Evolutionary conservation across 306 rosid species (phyloP).

Genomic region (Cyamopsis tetragonoloba): DNA sequence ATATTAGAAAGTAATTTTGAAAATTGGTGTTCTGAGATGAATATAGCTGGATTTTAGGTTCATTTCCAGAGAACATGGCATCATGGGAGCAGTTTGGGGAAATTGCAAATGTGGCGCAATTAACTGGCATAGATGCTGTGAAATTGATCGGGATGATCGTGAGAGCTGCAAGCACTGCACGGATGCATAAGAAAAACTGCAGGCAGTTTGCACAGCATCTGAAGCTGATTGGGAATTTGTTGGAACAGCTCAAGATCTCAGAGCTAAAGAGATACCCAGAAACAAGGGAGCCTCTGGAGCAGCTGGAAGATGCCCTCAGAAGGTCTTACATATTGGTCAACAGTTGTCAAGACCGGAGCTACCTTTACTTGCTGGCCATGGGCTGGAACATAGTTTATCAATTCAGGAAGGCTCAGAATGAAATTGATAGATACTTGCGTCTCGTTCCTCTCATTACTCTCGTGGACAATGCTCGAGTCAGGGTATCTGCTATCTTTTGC

Average conservation of each 20-base stretch:
- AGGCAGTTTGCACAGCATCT: conserved; percentile 86
- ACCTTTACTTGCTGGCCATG: conserved; percentile 89
- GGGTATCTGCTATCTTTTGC: conserved; percentile 49
- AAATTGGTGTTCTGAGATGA: neutral
- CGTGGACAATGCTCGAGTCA: conserved; percentile 93
- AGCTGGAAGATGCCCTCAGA: conserved; percentile 91
- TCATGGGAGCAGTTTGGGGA: conserved; percentile 86
- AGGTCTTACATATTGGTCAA: conserved; percentile 79
- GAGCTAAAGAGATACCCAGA: conserved; percentile 90
- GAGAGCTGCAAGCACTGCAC: conserved; percentile 83
- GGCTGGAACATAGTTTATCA: conserved; percentile 99
- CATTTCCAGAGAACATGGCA: conserved; percentile 47
- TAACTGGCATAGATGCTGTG: conserved; percentile 86
- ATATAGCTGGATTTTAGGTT: conserved; percentile 19
- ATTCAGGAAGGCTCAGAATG: conserved; percentile 94
- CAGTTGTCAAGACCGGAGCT: conserved; percentile 91
- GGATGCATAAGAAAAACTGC: conserved; percentile 96
- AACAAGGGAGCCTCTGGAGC: conserved; percentile 93
- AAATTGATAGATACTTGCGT: conserved; percentile 79
- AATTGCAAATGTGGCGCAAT: conserved; percentile 76
- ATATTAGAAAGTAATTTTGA: neutral
- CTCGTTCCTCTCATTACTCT: conserved; percentile 95
- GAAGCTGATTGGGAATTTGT: conserved; percentile 87
- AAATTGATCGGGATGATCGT: conserved; percentile 74
- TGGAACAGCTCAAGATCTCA: conserved; percentile 95